Evolutionary conservation across 208 protist species (phyloP).

Genomic region (Acanthamoeba royreba): DNA sequence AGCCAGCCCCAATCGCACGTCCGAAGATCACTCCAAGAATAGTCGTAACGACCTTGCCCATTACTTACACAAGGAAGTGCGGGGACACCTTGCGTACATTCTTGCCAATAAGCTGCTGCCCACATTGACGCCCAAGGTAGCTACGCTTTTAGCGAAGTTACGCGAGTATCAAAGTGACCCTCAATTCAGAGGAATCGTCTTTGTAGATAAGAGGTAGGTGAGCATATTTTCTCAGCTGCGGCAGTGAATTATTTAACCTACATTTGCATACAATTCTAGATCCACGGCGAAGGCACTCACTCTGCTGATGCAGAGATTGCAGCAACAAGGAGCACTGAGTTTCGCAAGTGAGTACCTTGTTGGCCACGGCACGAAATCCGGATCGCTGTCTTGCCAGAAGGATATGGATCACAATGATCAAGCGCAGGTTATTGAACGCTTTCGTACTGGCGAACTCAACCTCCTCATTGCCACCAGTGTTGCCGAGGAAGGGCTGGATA

Average conservation of each 20-base stretch:
- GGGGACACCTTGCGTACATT: neutral
- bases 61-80: too few relatives aligned
- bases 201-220: neutral
- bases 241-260: too few relatives aligned
- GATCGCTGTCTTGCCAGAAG: neutral
- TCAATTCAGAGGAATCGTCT: neutral
- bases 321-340: neutral
- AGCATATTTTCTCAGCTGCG: neutral
- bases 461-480: slow-evolving; percentile 84
- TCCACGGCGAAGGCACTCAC: neutral
- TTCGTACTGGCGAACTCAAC: slow-evolving; percentile 63
- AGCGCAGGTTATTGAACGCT: slow-evolving; percentile 57
- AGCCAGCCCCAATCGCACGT: too few relatives aligned
- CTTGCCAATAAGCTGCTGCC: neutral
- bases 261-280: too few relatives aligned
- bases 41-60: too few relatives aligned
- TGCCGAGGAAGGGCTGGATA: slow-evolving; percentile 81
- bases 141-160: neutral
- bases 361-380: slow-evolving; percentile 57
- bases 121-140: neutral
- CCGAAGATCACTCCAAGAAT: too few relatives aligned
- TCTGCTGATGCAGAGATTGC: neutral
- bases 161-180: neutral
- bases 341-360: slow-evolving; percentile 53
- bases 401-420: slow-evolving; percentile 76